These are phyloP conservation scores for Polysphondylium violaceum DNA, from an alignment of 78 protist genomes.

Conservation along the genomic window DNA sequence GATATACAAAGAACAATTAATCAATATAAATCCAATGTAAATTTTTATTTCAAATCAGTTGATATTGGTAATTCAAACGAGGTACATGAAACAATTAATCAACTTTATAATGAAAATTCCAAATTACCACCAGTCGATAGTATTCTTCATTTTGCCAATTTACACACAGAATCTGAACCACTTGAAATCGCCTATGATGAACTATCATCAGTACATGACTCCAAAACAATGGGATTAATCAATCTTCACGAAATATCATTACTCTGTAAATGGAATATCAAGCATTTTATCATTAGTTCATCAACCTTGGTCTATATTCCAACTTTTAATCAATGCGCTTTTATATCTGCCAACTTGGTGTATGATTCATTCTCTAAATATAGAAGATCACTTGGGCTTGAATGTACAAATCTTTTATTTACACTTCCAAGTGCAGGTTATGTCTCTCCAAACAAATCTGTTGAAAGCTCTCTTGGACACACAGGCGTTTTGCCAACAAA, in stretches of 20 bases:
- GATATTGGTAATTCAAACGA: not conserved
- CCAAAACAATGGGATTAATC: constrained; percentile 81
- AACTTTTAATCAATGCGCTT: constrained; percentile 83
- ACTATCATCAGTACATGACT: not conserved
- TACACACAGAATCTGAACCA: constrained; percentile 21
- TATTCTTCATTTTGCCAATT: constrained; percentile 52
- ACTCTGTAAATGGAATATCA: not conserved
- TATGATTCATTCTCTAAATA: constrained; percentile 69
- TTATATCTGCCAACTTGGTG: constrained; percentile 81
- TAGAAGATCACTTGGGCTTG: constrained; percentile 53
- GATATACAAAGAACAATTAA: not conserved
- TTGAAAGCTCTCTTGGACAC: no score
- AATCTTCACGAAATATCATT: constrained; percentile 29
- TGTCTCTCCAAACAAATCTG: no score
- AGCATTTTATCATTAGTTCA: constrained; percentile 61
- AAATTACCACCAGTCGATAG: not conserved
- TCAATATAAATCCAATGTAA: constrained; percentile 5
- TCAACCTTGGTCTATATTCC: no score
- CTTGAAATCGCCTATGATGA: not conserved
- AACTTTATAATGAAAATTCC: not conserved
- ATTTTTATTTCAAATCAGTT: not conserved
- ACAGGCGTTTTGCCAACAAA: no score
- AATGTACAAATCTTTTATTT: no score
- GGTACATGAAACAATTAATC: not conserved
- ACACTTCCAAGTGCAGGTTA: no score